Conservation (phyloP, 2,329 filamentous ascomycete species). For the Aspergillus terreus region DNA sequence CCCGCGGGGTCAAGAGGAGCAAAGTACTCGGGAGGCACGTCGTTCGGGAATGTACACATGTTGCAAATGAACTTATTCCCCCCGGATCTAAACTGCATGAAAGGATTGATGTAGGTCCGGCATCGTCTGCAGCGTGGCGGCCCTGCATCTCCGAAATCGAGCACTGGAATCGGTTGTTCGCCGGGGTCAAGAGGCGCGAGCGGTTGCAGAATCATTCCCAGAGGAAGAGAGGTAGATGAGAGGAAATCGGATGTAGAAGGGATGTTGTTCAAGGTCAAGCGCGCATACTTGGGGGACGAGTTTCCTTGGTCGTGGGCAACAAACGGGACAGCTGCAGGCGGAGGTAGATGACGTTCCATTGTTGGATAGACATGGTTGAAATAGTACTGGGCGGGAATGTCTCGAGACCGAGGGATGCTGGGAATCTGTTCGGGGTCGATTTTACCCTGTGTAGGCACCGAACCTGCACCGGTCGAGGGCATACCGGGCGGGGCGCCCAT, state of each 20-base stretch:
- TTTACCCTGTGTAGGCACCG: constrained; percentile 64
- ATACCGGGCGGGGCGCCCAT: constrained; percentile 28
- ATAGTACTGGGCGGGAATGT: constrained; percentile 78
- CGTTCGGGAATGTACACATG: constrained; percentile 95
- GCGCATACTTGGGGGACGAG: constrained; percentile 87
- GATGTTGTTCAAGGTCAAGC: constrained; percentile 90
- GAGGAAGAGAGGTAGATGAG: constrained; percentile 72
- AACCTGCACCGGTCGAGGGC: constrained; percentile 50
- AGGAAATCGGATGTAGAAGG: constrained; percentile 78
- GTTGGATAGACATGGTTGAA: constrained; percentile 87
- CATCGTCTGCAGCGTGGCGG: constrained; percentile 90
- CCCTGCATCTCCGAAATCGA: constrained; percentile 89
- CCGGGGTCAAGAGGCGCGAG: constrained; percentile 78
- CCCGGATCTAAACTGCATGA: constrained; percentile 93
- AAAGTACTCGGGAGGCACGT: constrained; percentile 89
- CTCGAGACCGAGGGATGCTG: constrained; percentile 81
- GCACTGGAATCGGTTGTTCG: constrained; percentile 80
- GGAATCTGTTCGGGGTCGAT: constrained; percentile 92
- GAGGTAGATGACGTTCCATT: constrained; percentile 89
- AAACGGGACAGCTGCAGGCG: constrained; percentile 82
- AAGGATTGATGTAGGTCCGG: constrained; percentile 95
- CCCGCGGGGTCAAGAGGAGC: constrained; percentile 84
- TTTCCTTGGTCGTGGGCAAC: constrained; percentile 96
- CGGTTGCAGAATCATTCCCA: constrained; percentile 86
- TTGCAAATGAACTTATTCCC: constrained; percentile 98